A percentile compares a stretch with the other conserved stretches of the same genome.
Conservation (phyloP, 2,329 filamentous ascomycete genomes). For the Hymenoscyphus repandus region DNA sequence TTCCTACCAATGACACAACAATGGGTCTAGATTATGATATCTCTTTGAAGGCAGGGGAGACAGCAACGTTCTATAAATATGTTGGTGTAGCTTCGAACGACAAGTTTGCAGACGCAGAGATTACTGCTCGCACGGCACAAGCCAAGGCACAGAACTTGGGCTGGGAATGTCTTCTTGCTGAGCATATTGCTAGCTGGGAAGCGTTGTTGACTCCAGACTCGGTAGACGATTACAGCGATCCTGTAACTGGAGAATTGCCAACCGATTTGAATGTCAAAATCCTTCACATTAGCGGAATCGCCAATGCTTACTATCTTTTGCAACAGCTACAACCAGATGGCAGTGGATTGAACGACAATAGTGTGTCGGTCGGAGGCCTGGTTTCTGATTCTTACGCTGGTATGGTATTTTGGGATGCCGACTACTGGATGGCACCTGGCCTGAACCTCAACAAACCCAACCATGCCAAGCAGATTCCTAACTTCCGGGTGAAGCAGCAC, state of each 20-base stretch:
- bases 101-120: conserved; percentile 54
- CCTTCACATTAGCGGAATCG: conserved; percentile 47
- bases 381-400: conserved; percentile 64
- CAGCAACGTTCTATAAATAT: conserved; percentile 57
- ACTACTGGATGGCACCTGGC: conserved; percentile 44
- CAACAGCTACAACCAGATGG: conserved; percentile 44
- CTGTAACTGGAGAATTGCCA: conserved; percentile 52
- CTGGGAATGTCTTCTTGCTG: conserved; percentile 47
- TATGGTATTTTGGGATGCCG: conserved; percentile 38
- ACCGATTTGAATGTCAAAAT: conserved; percentile 50
- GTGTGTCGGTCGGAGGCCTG: conserved; percentile 63
- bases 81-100: conserved; percentile 65
- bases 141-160: conserved; percentile 44
- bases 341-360: conserved; percentile 53
- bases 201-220: conserved; percentile 53
- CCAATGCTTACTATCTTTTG: conserved; percentile 51
- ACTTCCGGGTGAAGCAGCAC: conserved; percentile 56
- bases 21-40: conserved; percentile 57
- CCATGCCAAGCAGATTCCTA: conserved; percentile 56
- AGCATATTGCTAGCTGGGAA: conserved; percentile 59
- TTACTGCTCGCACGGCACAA: conserved; percentile 50
- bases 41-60: conserved; percentile 45
- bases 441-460: conserved; percentile 58
- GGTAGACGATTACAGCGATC: conserved; percentile 57
- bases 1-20: conserved; percentile 55